A percentile compares a stretch with the other conserved stretches of the same genome.
phyloP scores from a whole-genome alignment of 345 rosid species.

The Trapa bicornis region DNA sequence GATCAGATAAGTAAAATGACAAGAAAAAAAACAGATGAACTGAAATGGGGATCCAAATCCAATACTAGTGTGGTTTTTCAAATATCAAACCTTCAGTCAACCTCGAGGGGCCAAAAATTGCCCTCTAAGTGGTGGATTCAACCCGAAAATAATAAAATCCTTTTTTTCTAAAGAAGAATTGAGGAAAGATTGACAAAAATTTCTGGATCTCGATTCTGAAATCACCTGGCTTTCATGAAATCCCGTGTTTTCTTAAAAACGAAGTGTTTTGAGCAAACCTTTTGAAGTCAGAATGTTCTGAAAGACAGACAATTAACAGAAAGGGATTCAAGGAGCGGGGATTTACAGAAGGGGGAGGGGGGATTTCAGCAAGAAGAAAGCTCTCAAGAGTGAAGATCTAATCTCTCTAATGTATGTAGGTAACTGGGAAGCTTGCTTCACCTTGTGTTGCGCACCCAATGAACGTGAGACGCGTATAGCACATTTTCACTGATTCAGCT shows the following conservation, averaged over 20 bases:
- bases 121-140: constrained; percentile 33
- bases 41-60: too few relatives aligned
- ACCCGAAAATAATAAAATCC: neutral
- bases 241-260: constrained; percentile 1
- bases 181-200: neutral
- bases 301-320: constrained; percentile 79
- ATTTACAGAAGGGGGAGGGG: constrained; percentile 4
- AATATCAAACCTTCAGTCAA: constrained; percentile 4
- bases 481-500: too few relatives aligned
- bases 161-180: neutral
- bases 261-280: constrained; percentile 23
- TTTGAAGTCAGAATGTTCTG: constrained; percentile 20
- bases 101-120: constrained; percentile 51
- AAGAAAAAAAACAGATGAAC: neutral
- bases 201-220: constrained; percentile 71
- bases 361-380: constrained; percentile 7
- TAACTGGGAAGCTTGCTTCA: too few relatives aligned
- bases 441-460: too few relatives aligned
- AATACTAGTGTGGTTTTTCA: too few relatives aligned
- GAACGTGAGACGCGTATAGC: too few relatives aligned
- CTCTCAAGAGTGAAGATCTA: neutral
- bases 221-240: constrained; percentile 49
- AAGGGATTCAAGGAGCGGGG: constrained; percentile 63
- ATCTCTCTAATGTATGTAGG: too few relatives aligned
- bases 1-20: neutral